Percentiles rank a stretch among this genome's conserved stretches.
phyloP scores from a whole-genome alignment of 1,284 basidiomycete genomes.

The Waitea zeae region DNA sequence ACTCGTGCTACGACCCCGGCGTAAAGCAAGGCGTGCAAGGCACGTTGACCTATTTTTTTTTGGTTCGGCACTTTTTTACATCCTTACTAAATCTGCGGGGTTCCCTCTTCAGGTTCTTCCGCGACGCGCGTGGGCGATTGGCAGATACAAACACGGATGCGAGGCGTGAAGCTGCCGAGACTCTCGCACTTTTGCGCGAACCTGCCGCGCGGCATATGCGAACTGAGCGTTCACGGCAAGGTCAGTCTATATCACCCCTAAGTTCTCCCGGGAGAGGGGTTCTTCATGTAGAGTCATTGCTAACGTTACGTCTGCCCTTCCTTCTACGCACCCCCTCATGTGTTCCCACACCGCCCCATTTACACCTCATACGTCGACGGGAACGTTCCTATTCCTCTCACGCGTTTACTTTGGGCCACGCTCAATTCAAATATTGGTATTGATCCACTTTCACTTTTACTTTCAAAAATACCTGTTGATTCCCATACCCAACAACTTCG shows the following conservation, averaged over 20 bases:
- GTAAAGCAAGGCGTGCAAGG: not conserved
- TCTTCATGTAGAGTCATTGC: too few species aligned
- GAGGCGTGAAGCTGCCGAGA: constrained; percentile 38
- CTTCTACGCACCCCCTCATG: too few species aligned
- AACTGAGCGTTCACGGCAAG: constrained; percentile 18
- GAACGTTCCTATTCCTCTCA: too few species aligned
- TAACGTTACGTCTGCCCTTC: too few species aligned
- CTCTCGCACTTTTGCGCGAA: constrained; percentile 22
- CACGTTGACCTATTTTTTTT: not conserved
- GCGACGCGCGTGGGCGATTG: constrained; percentile 28
- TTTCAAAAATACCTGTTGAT: too few species aligned
- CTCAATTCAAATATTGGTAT: too few species aligned
- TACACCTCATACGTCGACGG: constrained; percentile 38
- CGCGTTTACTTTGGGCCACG: too few species aligned
- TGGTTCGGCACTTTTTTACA: not conserved
- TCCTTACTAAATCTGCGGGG: too few species aligned
- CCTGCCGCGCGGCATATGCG: constrained; percentile 25
- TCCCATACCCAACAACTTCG: too few species aligned
- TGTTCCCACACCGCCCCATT: too few species aligned
- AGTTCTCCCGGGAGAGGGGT: too few species aligned
- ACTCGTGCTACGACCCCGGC: not conserved
- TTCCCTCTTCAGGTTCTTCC: constrained; percentile 24
- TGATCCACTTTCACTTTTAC: too few species aligned
- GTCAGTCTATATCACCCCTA: constrained; percentile 36
- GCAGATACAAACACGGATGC: constrained; percentile 41